A percentile compares a stretch with the other conserved stretches of the same genome.
phyloP scores from a whole-genome alignment of 2,329 filamentous ascomycete species.

The Chrysoporthe deuterocubensis region DNA sequence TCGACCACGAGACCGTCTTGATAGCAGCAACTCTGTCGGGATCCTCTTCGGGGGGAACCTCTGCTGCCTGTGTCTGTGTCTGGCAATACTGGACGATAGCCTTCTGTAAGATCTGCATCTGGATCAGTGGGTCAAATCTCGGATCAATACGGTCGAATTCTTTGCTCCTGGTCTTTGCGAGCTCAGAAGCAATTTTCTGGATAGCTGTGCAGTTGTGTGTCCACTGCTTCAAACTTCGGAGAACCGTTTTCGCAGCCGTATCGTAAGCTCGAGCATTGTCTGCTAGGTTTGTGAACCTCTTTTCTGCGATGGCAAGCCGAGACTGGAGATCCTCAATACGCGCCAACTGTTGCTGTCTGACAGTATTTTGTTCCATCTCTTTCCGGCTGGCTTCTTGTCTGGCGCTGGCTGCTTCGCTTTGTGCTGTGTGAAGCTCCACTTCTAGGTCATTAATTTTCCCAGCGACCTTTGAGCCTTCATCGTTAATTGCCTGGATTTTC shows the following conservation, averaged over 20 bases:
- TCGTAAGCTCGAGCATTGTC: constrained; percentile 20
- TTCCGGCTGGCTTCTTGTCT: constrained; percentile 6
- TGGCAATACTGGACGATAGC: constrained; percentile 20
- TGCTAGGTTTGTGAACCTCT: constrained; percentile 12
- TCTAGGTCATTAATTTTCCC: constrained; percentile 19
- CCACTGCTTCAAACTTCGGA: constrained; percentile 22
- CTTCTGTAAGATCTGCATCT: constrained; percentile 22
- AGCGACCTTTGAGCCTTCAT: constrained; percentile 13
- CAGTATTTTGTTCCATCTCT: not conserved
- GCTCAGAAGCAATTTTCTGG: constrained; percentile 4
- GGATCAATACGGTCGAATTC: constrained; percentile 7
- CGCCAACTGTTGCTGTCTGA: not conserved
- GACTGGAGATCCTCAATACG: constrained; percentile 15
- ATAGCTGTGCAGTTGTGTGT: constrained; percentile 4
- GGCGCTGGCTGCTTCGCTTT: not conserved
- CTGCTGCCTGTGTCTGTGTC: not conserved
- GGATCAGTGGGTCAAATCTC: constrained; percentile 22
- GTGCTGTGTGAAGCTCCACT: constrained; percentile 15
- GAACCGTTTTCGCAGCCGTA: constrained; percentile 10
- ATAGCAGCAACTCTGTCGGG: not conserved
- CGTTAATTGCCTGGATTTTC: constrained; percentile 29
- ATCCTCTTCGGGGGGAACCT: not conserved
- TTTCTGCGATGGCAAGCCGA: constrained; percentile 14
- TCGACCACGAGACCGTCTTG: not conserved
- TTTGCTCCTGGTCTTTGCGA: constrained; percentile 7